phyloP scores from a whole-genome alignment of 139 green algal genomes.

The Limnomonas spitsbergensis region DNA sequence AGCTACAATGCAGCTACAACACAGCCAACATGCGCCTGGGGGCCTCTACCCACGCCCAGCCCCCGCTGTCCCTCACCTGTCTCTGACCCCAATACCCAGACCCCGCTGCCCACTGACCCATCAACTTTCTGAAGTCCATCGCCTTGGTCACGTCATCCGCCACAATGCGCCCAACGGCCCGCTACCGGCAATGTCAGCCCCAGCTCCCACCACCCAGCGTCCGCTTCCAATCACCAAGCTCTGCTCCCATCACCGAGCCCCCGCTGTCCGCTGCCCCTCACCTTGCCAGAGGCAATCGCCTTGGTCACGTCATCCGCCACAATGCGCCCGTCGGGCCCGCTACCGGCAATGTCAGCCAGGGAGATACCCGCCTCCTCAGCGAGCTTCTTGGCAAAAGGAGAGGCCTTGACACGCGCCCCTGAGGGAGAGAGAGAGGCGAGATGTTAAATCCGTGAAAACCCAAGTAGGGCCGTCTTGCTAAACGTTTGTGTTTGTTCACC shows the following conservation, averaged over 20 bases:
- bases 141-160: constrained; percentile 70
- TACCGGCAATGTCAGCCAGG: constrained; percentile 53
- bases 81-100: too few species aligned
- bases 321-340: constrained; percentile 74
- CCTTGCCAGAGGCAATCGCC: constrained; percentile 46
- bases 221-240: too few species aligned
- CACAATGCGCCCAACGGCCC: constrained; percentile 76
- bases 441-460: too few species aligned
- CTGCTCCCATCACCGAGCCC: too few species aligned
- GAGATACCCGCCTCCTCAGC: constrained; percentile 67
- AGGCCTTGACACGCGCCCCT: constrained; percentile 64
- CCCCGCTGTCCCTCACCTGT: too few species aligned
- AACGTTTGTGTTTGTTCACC: too few species aligned
- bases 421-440: constrained; percentile 15
- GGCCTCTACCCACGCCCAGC: too few species aligned
- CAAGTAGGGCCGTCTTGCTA: neutral
- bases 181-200: constrained; percentile 42
- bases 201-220: too few species aligned
- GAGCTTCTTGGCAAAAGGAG: constrained; percentile 75
- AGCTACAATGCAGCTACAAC: too few species aligned
- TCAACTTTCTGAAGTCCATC: constrained; percentile 37
- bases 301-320: constrained; percentile 72
- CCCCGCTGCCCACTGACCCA: neutral
- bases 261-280: neutral
- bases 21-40: too few species aligned